Evolutionary conservation across 352 stramenopile species (phyloP).

Genomic region (Halophytophthora polymorphica): DNA sequence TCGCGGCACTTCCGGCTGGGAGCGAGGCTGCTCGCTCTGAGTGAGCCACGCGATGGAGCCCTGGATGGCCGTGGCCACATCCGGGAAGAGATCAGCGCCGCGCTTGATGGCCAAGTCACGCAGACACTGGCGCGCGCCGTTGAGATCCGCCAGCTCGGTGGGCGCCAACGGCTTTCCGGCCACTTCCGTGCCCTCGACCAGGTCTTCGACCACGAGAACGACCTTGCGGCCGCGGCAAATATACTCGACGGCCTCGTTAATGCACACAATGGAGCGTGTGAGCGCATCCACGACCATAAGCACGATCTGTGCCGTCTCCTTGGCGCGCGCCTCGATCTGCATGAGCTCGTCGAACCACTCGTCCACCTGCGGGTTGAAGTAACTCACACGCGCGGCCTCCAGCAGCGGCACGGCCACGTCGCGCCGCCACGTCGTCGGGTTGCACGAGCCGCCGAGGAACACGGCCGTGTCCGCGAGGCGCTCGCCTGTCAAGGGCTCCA

Average conservation of each 20-base stretch:
- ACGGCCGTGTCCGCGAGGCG: slow-evolving; percentile 48
- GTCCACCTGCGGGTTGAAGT: slow-evolving; percentile 89
- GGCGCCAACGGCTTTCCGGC: slow-evolving; percentile 49
- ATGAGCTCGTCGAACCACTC: slow-evolving; percentile 88
- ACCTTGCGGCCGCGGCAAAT: slow-evolving; percentile 74
- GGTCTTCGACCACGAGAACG: slow-evolving; percentile 82
- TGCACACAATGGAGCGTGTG: slow-evolving; percentile 81
- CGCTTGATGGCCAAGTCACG: slow-evolving; percentile 53
- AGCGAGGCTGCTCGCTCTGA: slow-evolving; percentile 43
- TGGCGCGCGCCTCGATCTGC: slow-evolving; percentile 71
- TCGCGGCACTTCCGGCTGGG: slow-evolving; percentile 38
- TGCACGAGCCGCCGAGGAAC: slow-evolving; percentile 86
- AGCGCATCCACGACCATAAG: slow-evolving; percentile 83
- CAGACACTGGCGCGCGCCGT: slow-evolving; percentile 77
- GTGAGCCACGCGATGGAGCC: slow-evolving; percentile 52
- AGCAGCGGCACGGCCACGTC: slow-evolving; percentile 80
- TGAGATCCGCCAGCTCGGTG: slow-evolving; percentile 77
- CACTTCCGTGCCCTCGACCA: slow-evolving; percentile 41
- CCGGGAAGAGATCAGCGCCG: slow-evolving; percentile 47
- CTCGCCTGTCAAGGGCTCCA: slow-evolving; percentile 31
- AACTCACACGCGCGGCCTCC: slow-evolving; percentile 57
- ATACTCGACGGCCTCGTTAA: slow-evolving; percentile 87
- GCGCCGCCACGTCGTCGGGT: slow-evolving; percentile 84
- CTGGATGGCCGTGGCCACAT: slow-evolving; percentile 40
- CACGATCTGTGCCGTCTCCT: slow-evolving; percentile 79